Evolutionary conservation across 1,284 basidiomycete genomes (phyloP).

Genomic region (Trichosporon inkin): DNA sequence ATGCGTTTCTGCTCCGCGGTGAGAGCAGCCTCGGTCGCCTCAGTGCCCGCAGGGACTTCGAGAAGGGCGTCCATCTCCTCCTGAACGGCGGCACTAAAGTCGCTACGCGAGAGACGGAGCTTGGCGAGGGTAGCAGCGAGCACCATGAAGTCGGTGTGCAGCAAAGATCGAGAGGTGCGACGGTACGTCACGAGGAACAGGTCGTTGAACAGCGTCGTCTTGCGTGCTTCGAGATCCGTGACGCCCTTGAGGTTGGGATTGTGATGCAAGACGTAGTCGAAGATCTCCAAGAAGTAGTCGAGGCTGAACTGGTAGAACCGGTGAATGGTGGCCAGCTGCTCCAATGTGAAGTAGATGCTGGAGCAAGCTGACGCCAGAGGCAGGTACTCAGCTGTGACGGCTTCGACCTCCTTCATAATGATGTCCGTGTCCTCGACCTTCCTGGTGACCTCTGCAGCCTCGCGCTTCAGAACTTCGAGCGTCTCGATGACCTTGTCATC

Average conservation of each 20-base stretch:
- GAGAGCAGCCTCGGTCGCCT: conserved; percentile 19
- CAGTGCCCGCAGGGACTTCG: conserved; percentile 56
- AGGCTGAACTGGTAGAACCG: conserved; percentile 99
- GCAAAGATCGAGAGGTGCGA: conserved; percentile 82
- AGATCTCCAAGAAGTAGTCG: conserved; percentile 96
- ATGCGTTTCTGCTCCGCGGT: conserved; percentile 32
- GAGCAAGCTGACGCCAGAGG: conserved; percentile 95
- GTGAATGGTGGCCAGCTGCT: conserved; percentile 88
- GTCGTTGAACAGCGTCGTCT: conserved; percentile 81
- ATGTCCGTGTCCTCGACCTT: conserved; percentile 98
- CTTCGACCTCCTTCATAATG: conserved; percentile 93
- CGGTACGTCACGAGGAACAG: conserved; percentile 87
- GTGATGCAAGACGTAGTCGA: conserved; percentile 86
- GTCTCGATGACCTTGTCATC: conserved; percentile 99
- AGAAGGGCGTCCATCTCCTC: conserved; percentile 88
- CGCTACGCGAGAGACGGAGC: conserved; percentile 67
- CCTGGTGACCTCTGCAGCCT: conserved; percentile 91
- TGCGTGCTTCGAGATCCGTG: conserved; percentile 67
- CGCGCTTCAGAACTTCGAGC: conserved; percentile 91
- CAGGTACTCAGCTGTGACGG: conserved; percentile 90
- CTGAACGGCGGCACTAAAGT: conserved; percentile 63
- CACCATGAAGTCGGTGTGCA: conserved; percentile 88
- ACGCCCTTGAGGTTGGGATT: conserved; percentile 83
- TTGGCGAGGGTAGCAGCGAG: conserved; percentile 86
- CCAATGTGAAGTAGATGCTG: conserved; percentile 93